Evolutionary conservation across 192 early-diverging fungal genomes (phyloP), one percentile per base, ranked within the genome.

Genomic region (Spizellomyces punctatus): DNA sequence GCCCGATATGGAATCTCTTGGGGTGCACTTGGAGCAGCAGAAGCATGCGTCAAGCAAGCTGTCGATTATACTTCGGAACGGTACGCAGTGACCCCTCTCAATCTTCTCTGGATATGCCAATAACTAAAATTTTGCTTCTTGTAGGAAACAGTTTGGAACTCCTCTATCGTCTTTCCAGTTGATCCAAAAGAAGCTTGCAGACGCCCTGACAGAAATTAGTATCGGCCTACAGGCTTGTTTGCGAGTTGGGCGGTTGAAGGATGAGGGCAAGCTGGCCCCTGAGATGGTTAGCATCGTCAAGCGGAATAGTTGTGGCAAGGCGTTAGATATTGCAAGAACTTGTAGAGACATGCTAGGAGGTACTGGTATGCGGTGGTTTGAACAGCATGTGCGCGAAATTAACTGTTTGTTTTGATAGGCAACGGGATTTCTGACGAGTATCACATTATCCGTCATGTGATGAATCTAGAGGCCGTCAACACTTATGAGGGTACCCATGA

Each of bases 401-500:
- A 14, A 14, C 16, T 47, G 27, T 59, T n/a, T 10, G 5, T 52
- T 46, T 1, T 17, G n/a, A 16, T 48, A 71, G 69, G 69, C 5
- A 74, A 74, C 57, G 72, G 72, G 10, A 74, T 74, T 46, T 67
- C 63, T 49, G 72, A 74, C 41, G 78, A 76, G 64, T 98, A 95
- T 85, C 93, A 95, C 71, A 93, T 99, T 63, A 99, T 99, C 74
- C 85, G 95, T 48, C 95, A 98, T 67, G 87, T 93, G 58, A 91
- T 89, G 77, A 98, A 98, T 79, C 84, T 98, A 19, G 94, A 95
- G 66, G 91, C 93, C 43, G 80, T 93, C 48, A 96, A 95, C 80
- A 99, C 96, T 1, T 99, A 99, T 74, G 96, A 99, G 79, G 96
- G 95, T 43, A 99, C 95, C 0, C 91, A 96, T 64, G 95, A 98